These are phyloP conservation scores for Pyronema domesticum DNA, from an alignment of 495 filamentous ascomycete species.

Conservation along the genomic window DNA sequence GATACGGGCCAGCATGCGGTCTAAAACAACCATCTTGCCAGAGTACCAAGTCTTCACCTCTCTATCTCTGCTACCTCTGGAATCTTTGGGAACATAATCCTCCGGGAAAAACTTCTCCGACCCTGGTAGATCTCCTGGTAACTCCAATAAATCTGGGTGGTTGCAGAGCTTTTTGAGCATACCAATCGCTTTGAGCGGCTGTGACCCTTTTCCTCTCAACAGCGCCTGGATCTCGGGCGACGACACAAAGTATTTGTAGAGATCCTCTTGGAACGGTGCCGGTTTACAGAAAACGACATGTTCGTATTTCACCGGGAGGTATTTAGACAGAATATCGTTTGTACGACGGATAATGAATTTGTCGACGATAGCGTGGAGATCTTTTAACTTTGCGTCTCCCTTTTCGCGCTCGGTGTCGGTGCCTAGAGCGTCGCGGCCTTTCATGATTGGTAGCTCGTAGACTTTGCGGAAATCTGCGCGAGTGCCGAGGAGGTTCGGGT, in stretches of 20 bases:
- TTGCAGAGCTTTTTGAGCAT: constrained; percentile 98
- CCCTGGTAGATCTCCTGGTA: constrained; percentile 70
- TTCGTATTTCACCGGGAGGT: constrained; percentile 96
- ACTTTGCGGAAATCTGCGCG: constrained; percentile 86
- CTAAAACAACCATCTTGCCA: constrained; percentile 95
- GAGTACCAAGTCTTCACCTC: constrained; percentile 94
- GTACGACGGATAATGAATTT: constrained; percentile 98
- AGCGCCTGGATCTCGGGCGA: constrained; percentile 88
- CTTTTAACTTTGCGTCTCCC: constrained; percentile 66
- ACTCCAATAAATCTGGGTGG: constrained; percentile 81
- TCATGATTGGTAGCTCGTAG: constrained; percentile 83
- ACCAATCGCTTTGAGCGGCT: constrained; percentile 89
- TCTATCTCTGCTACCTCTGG: constrained; percentile 61
- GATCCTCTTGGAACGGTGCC: constrained; percentile 71
- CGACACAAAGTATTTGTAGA: constrained; percentile 94
- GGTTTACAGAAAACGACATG: constrained; percentile 99
- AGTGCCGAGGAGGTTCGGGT: constrained; percentile 77
- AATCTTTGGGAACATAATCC: constrained; percentile 75
- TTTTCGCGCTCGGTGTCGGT: constrained; percentile 64
- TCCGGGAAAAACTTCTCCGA: constrained; percentile 68
- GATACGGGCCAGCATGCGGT: constrained; percentile 94
- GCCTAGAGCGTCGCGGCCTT: constrained; percentile 79
- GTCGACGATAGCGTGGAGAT: constrained; percentile 74
- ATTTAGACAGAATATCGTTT: constrained; percentile 96
- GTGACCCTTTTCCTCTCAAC: constrained; percentile 83